Evolutionary conservation across 495 filamentous ascomycete genomes (phyloP), one percentile per base, ranked within the genome.

Genomic region (Penicillium canariense): DNA sequence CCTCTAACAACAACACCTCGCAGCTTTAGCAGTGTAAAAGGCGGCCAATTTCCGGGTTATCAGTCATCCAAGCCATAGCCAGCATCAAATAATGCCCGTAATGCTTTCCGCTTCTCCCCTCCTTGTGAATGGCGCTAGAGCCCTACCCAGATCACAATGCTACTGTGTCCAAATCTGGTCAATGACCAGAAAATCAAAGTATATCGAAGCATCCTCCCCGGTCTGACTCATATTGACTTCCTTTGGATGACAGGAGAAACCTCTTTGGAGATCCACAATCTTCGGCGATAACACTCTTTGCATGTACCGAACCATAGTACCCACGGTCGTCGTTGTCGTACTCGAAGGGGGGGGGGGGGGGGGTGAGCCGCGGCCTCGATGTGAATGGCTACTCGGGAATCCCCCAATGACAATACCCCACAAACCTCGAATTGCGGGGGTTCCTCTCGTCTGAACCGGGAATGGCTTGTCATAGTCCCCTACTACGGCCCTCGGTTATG

Each of bases 381-480:
- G 26, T 44, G 52, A 55, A 26, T 49, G 45, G 52, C 26, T 43
- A 5, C 46, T 23, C 52, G 52, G 52, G 6, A 55, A 55, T 42
- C 36, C 52, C 52, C 52, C 52, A 18, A 7, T 25, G 44, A 31
- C 48, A 50, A 2, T 12, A 10, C 52, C 44, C 52, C 52, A 54
- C 52, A 26, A 2, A 10, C 7, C 23, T 10, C 32, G 14, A 47
- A 23, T 27, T 30, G 43, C 44, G 52, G 52, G 52, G 52, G 32
- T 10, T 17, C 10, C 10, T 42, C 38, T 10, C 38, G 18, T 42
- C 22, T 42, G 9, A 22, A 42, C 38, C 12, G 38, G 38, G 38
- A 25, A 10, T 20, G 38, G 38, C 10, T 17, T 23, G 25, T 14
- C 38, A 3, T 17, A 1, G 18, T 9, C 34, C 7, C 10, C 15